Evolutionary conservation across 352 stramenopile genomes (phyloP), one percentile per base, ranked within the genome.

Genomic region (Phytophthora brassicae): DNA sequence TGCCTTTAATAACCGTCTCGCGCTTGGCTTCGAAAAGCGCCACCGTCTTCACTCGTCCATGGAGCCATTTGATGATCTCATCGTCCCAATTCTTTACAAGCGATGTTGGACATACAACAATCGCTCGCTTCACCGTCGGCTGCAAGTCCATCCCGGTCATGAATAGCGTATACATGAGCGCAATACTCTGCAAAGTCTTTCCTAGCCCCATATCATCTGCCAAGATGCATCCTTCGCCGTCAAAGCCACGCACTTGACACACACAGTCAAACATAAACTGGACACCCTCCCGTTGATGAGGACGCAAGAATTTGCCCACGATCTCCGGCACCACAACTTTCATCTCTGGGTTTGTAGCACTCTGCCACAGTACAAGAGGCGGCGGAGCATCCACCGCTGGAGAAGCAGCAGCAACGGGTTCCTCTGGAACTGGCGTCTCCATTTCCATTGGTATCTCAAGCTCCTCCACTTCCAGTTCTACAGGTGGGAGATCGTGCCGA

Each of bases 191-290:
- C 35, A 96, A 46, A 22, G 87, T 96, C 56, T 96, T 96, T 6
- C 87, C 85, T 4, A 96, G 74, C 57, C 85, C 87, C 87, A 96
- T 96, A 48, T 96, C 87, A 57, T 96, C 87, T 43, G 87, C 87
- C 35, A 96, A 72, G 29, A 96, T 96, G 56, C 87, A 96, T 8
- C 87, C 87, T 71, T 91, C 70, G 4, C 88, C 85, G 29, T 91
- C 84, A 51, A 95, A 94, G 0, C 74, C 79, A 24, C 80, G 80
- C 0, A 94, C 44, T 60, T 79, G 78, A n/a, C 66, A 74, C 23
- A 95, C 92, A 78, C 95, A 99, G 59, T 99, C 90, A 60, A 98
- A 99, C 84, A 99, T 96, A 64, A 99, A 99, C 70, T 96, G 79
- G 44, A 99, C 95, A 29, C 96, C 96, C 72, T 98, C 96, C 19